A percentile compares a stretch with the other conserved stretches of the same genome.
Evolutionary conservation across 2,329 filamentous ascomycete genomes (phyloP).

Genomic region (Penicillium aurantiogriseum): DNA sequence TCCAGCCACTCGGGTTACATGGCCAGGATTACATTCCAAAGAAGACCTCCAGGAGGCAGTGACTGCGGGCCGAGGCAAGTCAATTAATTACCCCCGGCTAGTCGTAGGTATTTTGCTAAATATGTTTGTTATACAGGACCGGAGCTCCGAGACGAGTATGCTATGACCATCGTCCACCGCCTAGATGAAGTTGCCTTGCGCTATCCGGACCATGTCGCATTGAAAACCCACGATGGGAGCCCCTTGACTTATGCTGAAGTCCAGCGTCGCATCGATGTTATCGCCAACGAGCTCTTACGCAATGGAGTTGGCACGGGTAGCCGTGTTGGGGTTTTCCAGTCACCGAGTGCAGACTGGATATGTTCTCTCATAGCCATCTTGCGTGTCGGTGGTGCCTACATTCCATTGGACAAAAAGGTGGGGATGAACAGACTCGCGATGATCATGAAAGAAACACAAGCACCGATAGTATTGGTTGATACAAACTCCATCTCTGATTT

Average conservation of each 20-base stretch:
- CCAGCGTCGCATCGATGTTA: conserved; percentile 32
- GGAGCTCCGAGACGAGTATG: conserved; percentile 30
- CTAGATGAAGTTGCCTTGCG: conserved; percentile 35
- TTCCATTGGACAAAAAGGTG: conserved; percentile 35
- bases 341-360: conserved; percentile 32
- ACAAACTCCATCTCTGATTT: conserved; percentile 6
- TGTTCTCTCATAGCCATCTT: conserved; percentile 36
- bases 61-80: conserved; percentile 17
- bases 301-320: conserved; percentile 18
- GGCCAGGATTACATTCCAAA: conserved; percentile 14
- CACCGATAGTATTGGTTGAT: conserved; percentile 12
- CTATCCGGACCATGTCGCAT: conserved; percentile 22
- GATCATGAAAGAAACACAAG: conserved; percentile 19
- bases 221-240: conserved; percentile 29
- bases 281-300: conserved; percentile 32
- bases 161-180: conserved; percentile 36
- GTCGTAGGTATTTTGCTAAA: neutral
- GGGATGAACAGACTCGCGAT: conserved; percentile 24
- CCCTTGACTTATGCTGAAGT: conserved; percentile 41
- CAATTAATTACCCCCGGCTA: too few species aligned
- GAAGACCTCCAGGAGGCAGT: conserved; percentile 19
- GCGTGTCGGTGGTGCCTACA: conserved; percentile 32
- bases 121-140: conserved; percentile 14
- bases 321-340: conserved; percentile 43
- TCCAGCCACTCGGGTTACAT: conserved; percentile 19